A percentile compares a stretch with the other conserved stretches of the same genome.
Conservation (phyloP, 495 filamentous ascomycete genomes). For the Tuber melanosporum region DNA sequence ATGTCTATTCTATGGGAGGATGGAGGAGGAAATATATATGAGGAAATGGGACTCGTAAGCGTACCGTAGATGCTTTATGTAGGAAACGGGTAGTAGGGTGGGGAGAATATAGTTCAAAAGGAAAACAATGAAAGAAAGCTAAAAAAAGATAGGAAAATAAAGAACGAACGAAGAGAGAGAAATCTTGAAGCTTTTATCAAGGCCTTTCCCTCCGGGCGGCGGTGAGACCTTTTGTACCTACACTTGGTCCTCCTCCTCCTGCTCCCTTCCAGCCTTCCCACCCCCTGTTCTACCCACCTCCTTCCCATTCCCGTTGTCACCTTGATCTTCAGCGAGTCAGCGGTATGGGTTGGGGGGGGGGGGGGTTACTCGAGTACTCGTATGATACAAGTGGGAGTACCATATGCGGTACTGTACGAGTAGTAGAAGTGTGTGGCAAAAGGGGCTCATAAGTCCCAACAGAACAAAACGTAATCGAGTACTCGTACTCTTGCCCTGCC, state of each 20-base stretch:
- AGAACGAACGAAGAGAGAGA: neutral
- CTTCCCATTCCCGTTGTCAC: neutral
- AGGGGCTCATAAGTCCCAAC: neutral
- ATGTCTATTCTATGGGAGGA: neutral
- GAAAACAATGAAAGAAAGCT: constrained; percentile 1
- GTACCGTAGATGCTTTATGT: neutral
- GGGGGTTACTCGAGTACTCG: neutral
- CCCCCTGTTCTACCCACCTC: neutral
- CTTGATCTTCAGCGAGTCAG: neutral
- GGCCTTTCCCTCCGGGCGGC: neutral
- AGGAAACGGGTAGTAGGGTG: neutral
- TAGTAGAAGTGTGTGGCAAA: neutral
- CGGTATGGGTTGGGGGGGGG: neutral
- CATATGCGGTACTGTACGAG: no score
- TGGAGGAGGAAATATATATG: neutral
- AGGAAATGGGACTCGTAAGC: neutral
- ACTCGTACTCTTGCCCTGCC: neutral
- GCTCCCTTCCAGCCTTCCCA: neutral
- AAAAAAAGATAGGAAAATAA: neutral
- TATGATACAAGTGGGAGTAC: neutral
- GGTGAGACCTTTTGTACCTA: neutral
- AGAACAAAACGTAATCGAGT: neutral
- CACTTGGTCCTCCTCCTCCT: neutral
- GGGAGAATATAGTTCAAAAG: neutral
- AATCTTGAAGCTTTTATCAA: constrained; percentile 4